A percentile compares a stretch with the other conserved stretches of the same genome.
Conservation (phyloP, 2,329 filamentous ascomycete genomes). For the Venturia oleaginea region DNA sequence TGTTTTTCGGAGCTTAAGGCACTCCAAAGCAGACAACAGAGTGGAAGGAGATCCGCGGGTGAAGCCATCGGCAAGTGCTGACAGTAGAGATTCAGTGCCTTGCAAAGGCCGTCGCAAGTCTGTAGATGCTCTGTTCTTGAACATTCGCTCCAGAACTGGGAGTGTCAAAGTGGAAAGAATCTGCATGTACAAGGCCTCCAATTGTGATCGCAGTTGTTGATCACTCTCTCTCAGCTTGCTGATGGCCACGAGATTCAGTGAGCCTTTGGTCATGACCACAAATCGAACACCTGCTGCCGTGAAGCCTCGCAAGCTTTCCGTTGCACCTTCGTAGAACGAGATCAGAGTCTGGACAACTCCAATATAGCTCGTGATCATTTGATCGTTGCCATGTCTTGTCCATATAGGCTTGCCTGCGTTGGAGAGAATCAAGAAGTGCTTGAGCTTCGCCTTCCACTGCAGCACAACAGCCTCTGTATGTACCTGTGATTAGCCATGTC, state of each 20-base stretch:
- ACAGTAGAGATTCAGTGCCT: constrained; percentile 83
- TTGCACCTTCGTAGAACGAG: constrained; percentile 80
- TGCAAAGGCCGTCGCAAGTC: constrained; percentile 83
- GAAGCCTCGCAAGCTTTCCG: constrained; percentile 72
- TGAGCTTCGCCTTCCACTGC: constrained; percentile 84
- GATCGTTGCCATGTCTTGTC: constrained; percentile 85
- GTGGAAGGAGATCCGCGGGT: constrained; percentile 85
- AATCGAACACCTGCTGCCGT: constrained; percentile 81
- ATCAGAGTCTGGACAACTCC: constrained; percentile 96
- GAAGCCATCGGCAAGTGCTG: constrained; percentile 88
- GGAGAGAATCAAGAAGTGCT: constrained; percentile 94
- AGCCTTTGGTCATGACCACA: constrained; percentile 74
- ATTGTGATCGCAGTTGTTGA: constrained; percentile 71
- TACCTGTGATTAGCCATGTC: constrained; percentile 18
- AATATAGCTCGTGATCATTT: constrained; percentile 85
- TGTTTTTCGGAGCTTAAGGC: constrained; percentile 80
- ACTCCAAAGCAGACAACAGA: constrained; percentile 83
- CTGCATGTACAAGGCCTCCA: constrained; percentile 96
- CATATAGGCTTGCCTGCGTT: constrained; percentile 96
- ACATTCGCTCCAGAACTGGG: constrained; percentile 76
- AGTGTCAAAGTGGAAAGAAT: constrained; percentile 91
- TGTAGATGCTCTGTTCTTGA: constrained; percentile 83
- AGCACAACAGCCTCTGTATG: constrained; percentile 44
- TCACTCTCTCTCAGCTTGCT: constrained; percentile 91
- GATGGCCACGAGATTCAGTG: constrained; percentile 87